Base-by-base conservation (phyloP, 495 filamentous ascomycete species). In the Penicillium silybi region DNA sequence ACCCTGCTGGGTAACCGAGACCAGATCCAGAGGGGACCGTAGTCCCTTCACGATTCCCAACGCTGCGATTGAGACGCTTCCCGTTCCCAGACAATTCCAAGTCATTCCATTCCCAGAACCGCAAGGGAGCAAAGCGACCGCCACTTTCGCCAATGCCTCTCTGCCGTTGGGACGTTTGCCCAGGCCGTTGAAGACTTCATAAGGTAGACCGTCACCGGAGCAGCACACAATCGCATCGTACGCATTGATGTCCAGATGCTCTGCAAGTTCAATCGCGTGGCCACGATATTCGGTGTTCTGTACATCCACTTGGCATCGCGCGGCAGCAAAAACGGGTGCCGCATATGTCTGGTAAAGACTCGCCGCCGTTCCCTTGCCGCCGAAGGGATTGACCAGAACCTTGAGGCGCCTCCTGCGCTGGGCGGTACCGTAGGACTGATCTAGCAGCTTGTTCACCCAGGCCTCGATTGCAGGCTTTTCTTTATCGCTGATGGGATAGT, bases 121-220 rank as follows among this genome's bases (percentile, higher is more conserved):
- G 62, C 92, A 93, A 8, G 93, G 93, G 8, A 98, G 76, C 61
- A 95, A 83, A n/a, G 85, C 83, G 9, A 98, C 82, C 8, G 93
- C 90, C n/a, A 96, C 66, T 58, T 86, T 87, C 4, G 73, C 71
- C 54, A 98, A 66, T 0, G 92, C 93, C 42, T 78, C 80, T 41
- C 79, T 71, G 20, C 89, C 90, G 68, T 97, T 85, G 6, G 73
- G 57, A 41, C 88, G 85, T 65, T 85, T 86, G 15, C 77, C 90
- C 19, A 98, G 64, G 7, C 93, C 93, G 63, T 98, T 97, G 76
- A 96, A 96, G 11, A 96, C 88, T 68, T 98, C 92, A 61, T 96
- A 86, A 0, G 90, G 88, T 16, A 96, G 65, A 10, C 93, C 93
- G 58, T 98, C 93, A 2, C 93, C 93, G 8, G 92, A 97, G 61